These are phyloP conservation scores for Saccharomyces pastorianus DNA, from an alignment of 1,139 yeast species.

Conservation along the genomic window DNA sequence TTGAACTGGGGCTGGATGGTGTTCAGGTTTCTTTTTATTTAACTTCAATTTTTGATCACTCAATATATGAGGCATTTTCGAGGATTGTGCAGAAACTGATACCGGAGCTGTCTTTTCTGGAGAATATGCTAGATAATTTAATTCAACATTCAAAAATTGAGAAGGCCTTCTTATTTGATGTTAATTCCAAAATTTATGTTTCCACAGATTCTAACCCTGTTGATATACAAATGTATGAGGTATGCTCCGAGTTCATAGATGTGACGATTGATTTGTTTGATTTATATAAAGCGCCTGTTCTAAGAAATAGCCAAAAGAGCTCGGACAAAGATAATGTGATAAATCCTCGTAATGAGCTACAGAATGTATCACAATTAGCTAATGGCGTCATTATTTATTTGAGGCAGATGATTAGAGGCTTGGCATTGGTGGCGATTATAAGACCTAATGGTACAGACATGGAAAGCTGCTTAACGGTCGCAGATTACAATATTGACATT, in stretches of 20 bases:
- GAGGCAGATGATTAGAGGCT: conserved; percentile 86
- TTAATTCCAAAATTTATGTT: conserved; percentile 87
- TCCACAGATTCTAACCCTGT: conserved; percentile 96
- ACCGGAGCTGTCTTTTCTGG: conserved; percentile 81
- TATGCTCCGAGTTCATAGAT: conserved; percentile 94
- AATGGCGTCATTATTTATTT: conserved; percentile 78
- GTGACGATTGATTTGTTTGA: conserved; percentile 85
- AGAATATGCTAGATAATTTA: conserved; percentile 77
- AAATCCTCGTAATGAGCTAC: conserved; percentile 34
- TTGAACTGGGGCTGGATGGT: conserved; percentile 84
- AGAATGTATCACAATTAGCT: conserved; percentile 65
- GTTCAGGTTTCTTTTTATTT: conserved; percentile 85
- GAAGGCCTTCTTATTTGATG: conserved; percentile 85
- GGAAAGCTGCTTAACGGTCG: conserved; percentile 58
- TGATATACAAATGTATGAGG: conserved; percentile 90
- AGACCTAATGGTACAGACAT: conserved; percentile 50
- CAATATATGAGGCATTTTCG: conserved; percentile 91
- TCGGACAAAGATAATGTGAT: conserved; percentile 11
- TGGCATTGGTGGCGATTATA: conserved; percentile 82
- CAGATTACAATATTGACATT: conserved; percentile 81
- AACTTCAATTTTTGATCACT: conserved; percentile 91
- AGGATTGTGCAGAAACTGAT: conserved; percentile 85
- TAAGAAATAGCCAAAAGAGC: conserved; percentile 7
- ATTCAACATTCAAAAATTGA: conserved; percentile 88
- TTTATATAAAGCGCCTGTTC: conserved; percentile 41